These are phyloP conservation scores for Plasmodium cynomolgi DNA, from an alignment of 169 alveolate genomes.

Conservation along the genomic window DNA sequence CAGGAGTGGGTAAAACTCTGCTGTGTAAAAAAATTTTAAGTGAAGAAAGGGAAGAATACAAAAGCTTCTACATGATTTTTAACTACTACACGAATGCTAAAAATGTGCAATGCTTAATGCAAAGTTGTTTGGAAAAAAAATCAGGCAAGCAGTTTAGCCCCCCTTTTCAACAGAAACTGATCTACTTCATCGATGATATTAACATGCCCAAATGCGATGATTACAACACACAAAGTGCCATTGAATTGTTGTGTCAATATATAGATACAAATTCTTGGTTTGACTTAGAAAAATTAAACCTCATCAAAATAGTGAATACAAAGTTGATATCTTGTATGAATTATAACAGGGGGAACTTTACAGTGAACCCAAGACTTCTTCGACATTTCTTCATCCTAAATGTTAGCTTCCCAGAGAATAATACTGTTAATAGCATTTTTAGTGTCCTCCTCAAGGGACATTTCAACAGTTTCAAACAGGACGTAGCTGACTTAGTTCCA, in stretches of 20 bases:
- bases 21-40: conserved; percentile 94
- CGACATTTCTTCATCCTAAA: conserved; percentile 96
- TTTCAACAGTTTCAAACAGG: conserved; percentile 90
- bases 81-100: conserved; percentile 79
- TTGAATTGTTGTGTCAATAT: conserved; percentile 94
- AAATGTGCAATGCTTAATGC: conserved; percentile 83
- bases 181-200: conserved; percentile 96
- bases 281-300: conserved; percentile 91
- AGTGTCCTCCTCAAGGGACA: conserved; percentile 93
- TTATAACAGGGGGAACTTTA: conserved; percentile 96
- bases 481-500: conserved; percentile 91
- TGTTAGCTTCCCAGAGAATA: conserved; percentile 95
- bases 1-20: conserved; percentile 89
- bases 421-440: conserved; percentile 93
- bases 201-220: conserved; percentile 97
- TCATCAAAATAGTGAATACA: conserved; percentile 94
- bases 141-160: conserved; percentile 97
- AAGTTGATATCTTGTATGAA: conserved; percentile 94
- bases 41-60: conserved; percentile 91
- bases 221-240: conserved; percentile 95
- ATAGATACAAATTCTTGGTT: conserved; percentile 94
- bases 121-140: conserved; percentile 92
- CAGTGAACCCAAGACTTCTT: conserved; percentile 93
- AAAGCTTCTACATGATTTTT: conserved; percentile 86
- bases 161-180: conserved; percentile 92